Evolutionary conservation across 306 rosid species (phyloP).

Genomic region (Quercus alba): DNA sequence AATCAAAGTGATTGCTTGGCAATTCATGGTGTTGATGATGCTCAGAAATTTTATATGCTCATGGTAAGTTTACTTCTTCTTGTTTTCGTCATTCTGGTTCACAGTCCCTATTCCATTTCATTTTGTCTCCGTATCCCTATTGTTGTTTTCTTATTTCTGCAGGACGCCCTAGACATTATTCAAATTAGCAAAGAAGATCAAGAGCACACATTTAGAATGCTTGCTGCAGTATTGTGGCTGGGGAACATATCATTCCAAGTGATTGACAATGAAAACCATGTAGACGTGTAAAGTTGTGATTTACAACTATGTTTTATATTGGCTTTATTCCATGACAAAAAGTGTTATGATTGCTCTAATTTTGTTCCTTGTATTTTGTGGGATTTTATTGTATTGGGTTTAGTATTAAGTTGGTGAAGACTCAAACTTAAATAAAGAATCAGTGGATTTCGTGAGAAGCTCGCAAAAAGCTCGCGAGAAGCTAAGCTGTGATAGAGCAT

Average conservation of each 20-base stretch:
- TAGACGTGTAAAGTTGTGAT: slow-evolving; percentile 40
- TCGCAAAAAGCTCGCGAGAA: no score
- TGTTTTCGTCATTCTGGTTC: background rate
- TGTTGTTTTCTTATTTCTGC: slow-evolving; percentile 14
- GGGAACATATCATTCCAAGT: slow-evolving; percentile 83
- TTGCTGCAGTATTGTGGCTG: slow-evolving; percentile 82
- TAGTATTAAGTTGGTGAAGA: no score
- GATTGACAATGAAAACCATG: slow-evolving; percentile 65
- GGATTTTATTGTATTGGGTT: no score
- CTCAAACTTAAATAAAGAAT: no score
- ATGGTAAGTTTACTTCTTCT: no score
- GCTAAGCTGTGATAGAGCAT: no score
- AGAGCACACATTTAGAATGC: slow-evolving; percentile 58
- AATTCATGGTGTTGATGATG: slow-evolving; percentile 57
- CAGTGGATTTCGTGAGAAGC: no score
- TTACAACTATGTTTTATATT: no score
- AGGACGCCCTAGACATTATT: slow-evolving; percentile 72
- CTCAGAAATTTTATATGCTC: no score
- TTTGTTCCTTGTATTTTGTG: no score
- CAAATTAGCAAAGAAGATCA: slow-evolving; percentile 71
- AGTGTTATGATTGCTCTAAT: no score
- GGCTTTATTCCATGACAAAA: no score
- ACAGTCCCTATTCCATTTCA: slow-evolving; percentile 15
- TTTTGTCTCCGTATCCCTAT: slow-evolving; percentile 13
- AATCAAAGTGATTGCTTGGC: slow-evolving; percentile 77